These are phyloP conservation scores for Saturnispora sanitii DNA, from an alignment of 805 yeast genomes.

Conservation along the genomic window DNA sequence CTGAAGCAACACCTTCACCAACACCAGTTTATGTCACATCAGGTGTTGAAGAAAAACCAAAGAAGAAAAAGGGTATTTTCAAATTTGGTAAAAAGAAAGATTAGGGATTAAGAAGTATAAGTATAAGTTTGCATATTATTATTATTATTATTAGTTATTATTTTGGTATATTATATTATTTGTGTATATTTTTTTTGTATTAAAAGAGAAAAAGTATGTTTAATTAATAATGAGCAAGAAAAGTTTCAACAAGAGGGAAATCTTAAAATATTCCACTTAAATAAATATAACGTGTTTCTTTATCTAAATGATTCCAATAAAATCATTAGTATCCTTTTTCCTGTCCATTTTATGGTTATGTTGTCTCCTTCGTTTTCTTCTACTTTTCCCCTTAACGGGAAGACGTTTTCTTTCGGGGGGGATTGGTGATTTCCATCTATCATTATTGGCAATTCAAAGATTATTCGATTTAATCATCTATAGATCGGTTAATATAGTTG, in stretches of 20 bases:
- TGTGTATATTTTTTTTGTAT: too few relatives aligned
- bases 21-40: constrained; percentile 45
- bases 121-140: too few relatives aligned
- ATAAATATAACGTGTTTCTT: too few relatives aligned
- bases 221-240: too few relatives aligned
- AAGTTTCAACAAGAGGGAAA: too few relatives aligned
- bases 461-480: background rate
- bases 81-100: constrained; percentile 3
- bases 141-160: too few relatives aligned
- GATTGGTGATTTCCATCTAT: constrained; percentile 7
- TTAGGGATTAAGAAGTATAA: too few relatives aligned
- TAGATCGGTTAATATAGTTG: background rate
- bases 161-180: too few relatives aligned
- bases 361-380: constrained; percentile 2
- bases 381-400: constrained; percentile 6
- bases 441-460: background rate
- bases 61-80: constrained; percentile 25
- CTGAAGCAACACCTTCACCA: constrained; percentile 27
- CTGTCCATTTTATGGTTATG: constrained; percentile 5
- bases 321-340: background rate
- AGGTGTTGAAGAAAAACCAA: constrained; percentile 22
- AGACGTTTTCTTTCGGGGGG: constrained; percentile 8
- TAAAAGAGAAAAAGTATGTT: too few relatives aligned
- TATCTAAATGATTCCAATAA: background rate
- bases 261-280: too few relatives aligned